Base-by-base conservation (phyloP, 2,329 filamentous ascomycete species). In the Trichoderma polysporum region DNA sequence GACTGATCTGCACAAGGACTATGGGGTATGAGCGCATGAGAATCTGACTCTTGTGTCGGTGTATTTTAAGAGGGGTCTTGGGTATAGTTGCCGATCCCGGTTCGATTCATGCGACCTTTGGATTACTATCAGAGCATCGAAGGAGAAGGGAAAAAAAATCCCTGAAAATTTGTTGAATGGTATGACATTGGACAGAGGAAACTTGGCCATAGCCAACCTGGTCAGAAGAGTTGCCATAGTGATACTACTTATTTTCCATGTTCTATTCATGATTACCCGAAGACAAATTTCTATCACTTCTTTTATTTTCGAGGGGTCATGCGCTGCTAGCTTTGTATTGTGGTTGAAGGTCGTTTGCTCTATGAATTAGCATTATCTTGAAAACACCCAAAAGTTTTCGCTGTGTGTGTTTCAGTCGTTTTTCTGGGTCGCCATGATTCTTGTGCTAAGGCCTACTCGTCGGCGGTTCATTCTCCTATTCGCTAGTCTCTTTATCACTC, bases 381-480 rank as follows among this genome's bases (percentile, higher is more conserved):
- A 5, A 10, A 33, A 13, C 15, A 31, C 15, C 1, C 15, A 15
- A 39, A 45, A 33, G 31, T n/a, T 7, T 17, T 7, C 3, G 15
- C n/a, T 27, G 25, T 6, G 35, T 15, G 37, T 19, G 37, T 41
- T 54, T 15, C 17, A 17, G 25, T 35, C 35, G 6, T 31, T 6
- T 29, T n/a, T 15, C 10, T 3, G 10, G 13, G 12, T 22, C 39
- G 8, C 15, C 49, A 73, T 71, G 70, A 39, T 69, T 67, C 71
- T 73, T 54, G 57, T 76, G 45, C 72, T 73, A 47, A 73, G 76
- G 57, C 73, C 74, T 39, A 47, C 72, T 4, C 74, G 73, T 29
- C 74, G 77, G 56, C 76, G 76, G 10, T 66, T 78, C 39, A 63
- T 70, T 15, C 69, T 71, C 5, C 62, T 74, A 1, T 29, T 66